A percentile compares a stretch with the other conserved stretches of the same genome.
Conservation (phyloP, 2,329 filamentous ascomycete genomes). For the Aspergillus tamarii region DNA sequence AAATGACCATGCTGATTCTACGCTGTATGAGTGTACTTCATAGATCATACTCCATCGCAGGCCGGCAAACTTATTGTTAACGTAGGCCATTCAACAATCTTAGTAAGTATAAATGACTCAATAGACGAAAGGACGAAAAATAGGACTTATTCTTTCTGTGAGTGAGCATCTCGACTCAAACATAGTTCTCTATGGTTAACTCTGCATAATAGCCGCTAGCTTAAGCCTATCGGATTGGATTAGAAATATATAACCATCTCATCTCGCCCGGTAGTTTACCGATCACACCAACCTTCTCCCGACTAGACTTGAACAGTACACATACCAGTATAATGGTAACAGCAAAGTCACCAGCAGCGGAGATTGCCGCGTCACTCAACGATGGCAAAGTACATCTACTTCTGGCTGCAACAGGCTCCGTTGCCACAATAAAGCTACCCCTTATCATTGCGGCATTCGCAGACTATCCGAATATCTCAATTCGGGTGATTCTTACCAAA, state of each 20-base stretch:
- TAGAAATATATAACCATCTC: not conserved
- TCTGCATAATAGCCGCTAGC: not conserved
- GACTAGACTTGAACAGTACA: not conserved
- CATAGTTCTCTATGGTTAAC: not conserved
- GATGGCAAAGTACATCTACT: constrained; percentile 44
- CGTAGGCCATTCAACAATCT: not conserved
- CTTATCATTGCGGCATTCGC: constrained; percentile 60
- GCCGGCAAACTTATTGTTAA: not conserved
- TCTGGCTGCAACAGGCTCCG: constrained; percentile 69
- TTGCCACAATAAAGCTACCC: constrained; percentile 86
- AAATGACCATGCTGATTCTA: fast-evolving
- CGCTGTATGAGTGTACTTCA: not conserved
- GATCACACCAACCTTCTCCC: not conserved
- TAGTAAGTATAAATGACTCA: not conserved
- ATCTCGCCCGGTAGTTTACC: no score
- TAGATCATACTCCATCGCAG: not conserved
- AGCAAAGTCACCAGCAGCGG: not conserved
- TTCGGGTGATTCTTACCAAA: constrained; percentile 80
- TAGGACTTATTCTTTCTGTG: not conserved
- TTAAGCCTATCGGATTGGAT: not conserved
- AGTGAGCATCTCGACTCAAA: not conserved
- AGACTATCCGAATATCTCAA: constrained; percentile 61
- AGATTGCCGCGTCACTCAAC: constrained; percentile 9
- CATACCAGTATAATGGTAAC: not conserved
- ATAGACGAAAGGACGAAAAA: not conserved